A percentile compares a stretch with the other conserved stretches of the same genome.
Evolutionary conservation across 2,329 filamentous ascomycete genomes (phyloP).

Genomic region (Verticillium isaacii): DNA sequence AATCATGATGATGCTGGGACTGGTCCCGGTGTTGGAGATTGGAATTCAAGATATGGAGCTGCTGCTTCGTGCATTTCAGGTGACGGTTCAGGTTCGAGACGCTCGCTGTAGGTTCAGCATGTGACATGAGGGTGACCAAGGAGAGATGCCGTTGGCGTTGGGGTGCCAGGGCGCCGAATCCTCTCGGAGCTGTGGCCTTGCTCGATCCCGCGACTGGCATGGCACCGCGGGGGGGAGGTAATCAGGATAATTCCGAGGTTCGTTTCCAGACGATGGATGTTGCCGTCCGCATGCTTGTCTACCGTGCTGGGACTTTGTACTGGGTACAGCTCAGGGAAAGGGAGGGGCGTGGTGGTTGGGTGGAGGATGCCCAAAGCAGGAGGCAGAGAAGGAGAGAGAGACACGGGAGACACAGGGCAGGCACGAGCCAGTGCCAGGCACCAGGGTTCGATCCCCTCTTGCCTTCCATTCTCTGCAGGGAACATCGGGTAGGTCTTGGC

Average conservation of each 20-base stretch:
- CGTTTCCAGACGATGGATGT: neutral
- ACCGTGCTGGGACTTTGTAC: neutral
- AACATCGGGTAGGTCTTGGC: neutral
- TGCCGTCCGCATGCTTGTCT: neutral
- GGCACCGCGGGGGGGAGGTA: neutral
- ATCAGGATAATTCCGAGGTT: neutral
- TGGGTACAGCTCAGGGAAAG: neutral
- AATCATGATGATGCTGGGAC: neutral
- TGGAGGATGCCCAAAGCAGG: neutral
- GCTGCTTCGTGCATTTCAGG: neutral
- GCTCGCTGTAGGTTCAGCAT: no score
- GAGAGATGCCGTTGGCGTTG: no score
- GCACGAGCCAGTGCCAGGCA: neutral
- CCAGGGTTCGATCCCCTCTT: neutral
- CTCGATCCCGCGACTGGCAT: neutral
- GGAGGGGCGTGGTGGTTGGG: neutral
- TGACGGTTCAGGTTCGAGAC: neutral
- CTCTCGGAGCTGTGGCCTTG: no score
- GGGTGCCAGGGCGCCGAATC: no score
- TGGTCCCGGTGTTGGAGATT: neutral
- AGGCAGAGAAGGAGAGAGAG: neutral
- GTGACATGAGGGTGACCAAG: no score
- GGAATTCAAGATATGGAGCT: neutral
- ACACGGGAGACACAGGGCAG: neutral
- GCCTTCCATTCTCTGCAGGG: constrained; percentile 5